Evolutionary conservation across 306 rosid genomes (phyloP), one percentile per base, ranked within the genome.

Genomic region (Senna siamea): DNA sequence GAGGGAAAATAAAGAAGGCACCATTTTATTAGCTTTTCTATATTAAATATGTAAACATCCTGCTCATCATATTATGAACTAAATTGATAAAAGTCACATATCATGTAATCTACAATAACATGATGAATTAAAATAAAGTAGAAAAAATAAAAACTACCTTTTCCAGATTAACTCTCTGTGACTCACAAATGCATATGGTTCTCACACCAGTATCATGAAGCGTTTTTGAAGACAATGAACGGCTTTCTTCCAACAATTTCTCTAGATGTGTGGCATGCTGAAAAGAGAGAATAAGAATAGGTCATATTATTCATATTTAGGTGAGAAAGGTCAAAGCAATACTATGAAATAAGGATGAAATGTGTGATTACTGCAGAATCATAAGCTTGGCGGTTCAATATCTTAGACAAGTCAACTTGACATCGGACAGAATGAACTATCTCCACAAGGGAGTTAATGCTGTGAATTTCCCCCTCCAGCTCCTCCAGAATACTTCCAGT

Each of bases 151-250:
- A 59, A 11, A 51, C 66, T 84, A 92, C 97, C 98, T 91, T 91
- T 44, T 91, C 97, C 78, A 94, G 74, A 80, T 94, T 87, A 77
- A 94, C 74, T 52, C 76, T 72, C 44, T 60, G 75, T n/a, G 65
- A 62, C 74, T 89, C 84, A 62, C 66, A 71, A 75, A 94, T 87
- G 87, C 97, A 94, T 41, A 94, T 70, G 50, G 98, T 94, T 83
- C 97, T 81, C 55, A 94, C 89, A 23, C 95, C 90, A 64, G 87
- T 85, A 76, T 87, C 89, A 80, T 91, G 98, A 76, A 91, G 85
- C 80, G 78, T 83, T 37, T n/a, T 64, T 28, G 92, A 84, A 10
- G 95, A 84, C 58, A 91, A 61, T 26, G 93, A 71, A 55, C 30
- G 80, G 60, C 67, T 89, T 81, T 88, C 96, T 77, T 82, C 91